phyloP scores from a whole-genome alignment of 164 flowering plant genomes.

The Platanus orientalis region DNA sequence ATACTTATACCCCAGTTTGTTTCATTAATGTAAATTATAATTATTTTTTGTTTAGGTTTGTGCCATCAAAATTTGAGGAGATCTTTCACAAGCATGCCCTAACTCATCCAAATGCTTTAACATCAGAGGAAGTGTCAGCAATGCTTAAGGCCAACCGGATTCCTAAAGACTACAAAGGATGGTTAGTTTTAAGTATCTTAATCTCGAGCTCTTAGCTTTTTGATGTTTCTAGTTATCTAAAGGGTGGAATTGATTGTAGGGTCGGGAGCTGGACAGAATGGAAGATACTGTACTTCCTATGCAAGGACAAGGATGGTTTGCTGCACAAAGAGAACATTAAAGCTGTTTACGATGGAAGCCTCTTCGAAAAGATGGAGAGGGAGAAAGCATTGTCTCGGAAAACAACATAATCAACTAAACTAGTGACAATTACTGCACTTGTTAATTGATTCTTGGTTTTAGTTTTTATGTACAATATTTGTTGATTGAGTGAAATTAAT shows the following conservation, averaged over 20 bases:
- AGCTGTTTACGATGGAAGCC: constrained; percentile 68
- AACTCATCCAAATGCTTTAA: constrained; percentile 38
- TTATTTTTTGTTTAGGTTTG: constrained; percentile 27
- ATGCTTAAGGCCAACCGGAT: constrained; percentile 60
- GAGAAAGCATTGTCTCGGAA: constrained; percentile 32
- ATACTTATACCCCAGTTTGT: too few species aligned
- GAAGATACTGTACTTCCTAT: constrained; percentile 44
- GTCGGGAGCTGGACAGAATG: constrained; percentile 47
- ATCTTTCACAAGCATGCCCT: constrained; percentile 51
- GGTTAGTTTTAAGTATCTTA: constrained; percentile 29
- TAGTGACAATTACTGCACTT: background rate
- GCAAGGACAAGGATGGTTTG: constrained; percentile 66
- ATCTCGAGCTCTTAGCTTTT: background rate
- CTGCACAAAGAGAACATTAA: constrained; percentile 51
- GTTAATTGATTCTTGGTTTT: background rate
- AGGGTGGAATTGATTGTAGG: constrained; percentile 30
- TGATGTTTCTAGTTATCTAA: background rate
- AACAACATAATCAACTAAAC: constrained; percentile 6
- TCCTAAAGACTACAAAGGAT: constrained; percentile 46
- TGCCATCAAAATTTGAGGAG: constrained; percentile 50
- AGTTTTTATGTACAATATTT: background rate
- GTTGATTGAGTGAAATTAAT: background rate
- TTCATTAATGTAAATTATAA: background rate
- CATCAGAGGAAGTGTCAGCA: constrained; percentile 40
- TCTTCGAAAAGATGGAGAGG: constrained; percentile 52